Evolutionary conservation across 1,139 yeast species (phyloP).

Genomic region (Hemisphaericaspora xylanilytica): DNA sequence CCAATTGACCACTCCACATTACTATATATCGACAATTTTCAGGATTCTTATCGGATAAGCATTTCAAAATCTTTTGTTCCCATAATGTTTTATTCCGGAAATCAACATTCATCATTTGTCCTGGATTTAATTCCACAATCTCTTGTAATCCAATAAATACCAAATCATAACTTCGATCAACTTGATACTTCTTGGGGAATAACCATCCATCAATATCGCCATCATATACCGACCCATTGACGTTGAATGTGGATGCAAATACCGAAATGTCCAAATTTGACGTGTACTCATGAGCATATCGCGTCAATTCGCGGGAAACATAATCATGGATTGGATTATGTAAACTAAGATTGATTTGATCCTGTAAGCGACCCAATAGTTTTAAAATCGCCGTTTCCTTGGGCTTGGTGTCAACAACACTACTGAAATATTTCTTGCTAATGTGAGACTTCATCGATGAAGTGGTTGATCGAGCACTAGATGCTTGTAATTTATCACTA

Average conservation of each 20-base stretch:
- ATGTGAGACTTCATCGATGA: constrained; percentile 44
- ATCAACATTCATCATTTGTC: constrained; percentile 83
- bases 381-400: constrained; percentile 48
- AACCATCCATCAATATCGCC: constrained; percentile 59
- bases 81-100: constrained; percentile 68
- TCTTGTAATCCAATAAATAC: constrained; percentile 89
- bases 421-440: constrained; percentile 45
- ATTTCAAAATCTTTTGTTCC: constrained; percentile 66
- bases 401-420: constrained; percentile 41
- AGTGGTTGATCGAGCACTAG: constrained; percentile 33
- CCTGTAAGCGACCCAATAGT: constrained; percentile 48
- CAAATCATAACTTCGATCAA: constrained; percentile 49
- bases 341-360: constrained; percentile 46
- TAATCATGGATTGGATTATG: constrained; percentile 73
- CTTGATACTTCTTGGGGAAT: constrained; percentile 36
- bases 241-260: constrained; percentile 69
- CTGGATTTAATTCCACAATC: constrained; percentile 85
- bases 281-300: constrained; percentile 48
- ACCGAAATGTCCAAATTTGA: constrained; percentile 50
- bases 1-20: constrained; percentile 85
- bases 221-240: constrained; percentile 56
- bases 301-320: constrained; percentile 54
- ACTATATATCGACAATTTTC: constrained; percentile 54
- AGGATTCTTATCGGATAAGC: constrained; percentile 45
- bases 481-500: constrained; percentile 30